Evolutionary conservation across 805 yeast genomes (phyloP).

Genomic region (Lachancea sp.): DNA sequence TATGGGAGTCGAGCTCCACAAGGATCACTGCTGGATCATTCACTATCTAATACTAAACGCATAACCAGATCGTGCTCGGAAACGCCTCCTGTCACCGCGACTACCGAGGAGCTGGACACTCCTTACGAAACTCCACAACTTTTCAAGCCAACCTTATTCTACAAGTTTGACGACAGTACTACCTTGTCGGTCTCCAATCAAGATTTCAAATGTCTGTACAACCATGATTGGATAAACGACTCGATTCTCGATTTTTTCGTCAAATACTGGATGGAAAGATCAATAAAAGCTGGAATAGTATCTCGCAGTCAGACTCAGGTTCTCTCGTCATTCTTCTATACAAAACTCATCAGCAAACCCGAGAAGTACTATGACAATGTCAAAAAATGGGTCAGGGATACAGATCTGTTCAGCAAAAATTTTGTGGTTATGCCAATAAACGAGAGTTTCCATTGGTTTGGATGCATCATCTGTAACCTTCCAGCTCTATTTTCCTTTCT

Average conservation of each 20-base stretch:
- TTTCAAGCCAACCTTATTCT: slow-evolving; percentile 40
- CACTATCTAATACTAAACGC: slow-evolving; percentile 1
- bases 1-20: not conserved
- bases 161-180: slow-evolving; percentile 48
- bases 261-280: slow-evolving; percentile 45
- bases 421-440: slow-evolving; percentile 76
- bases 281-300: slow-evolving; percentile 27
- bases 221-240: slow-evolving; percentile 86
- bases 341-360: slow-evolving; percentile 45
- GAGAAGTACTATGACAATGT: slow-evolving; percentile 52
- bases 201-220: slow-evolving; percentile 75
- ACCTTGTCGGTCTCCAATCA: slow-evolving; percentile 51
- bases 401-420: slow-evolving; percentile 53
- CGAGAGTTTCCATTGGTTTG: slow-evolving; percentile 81
- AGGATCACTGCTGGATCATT: slow-evolving; percentile 2
- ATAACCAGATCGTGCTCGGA: slow-evolving; percentile 1
- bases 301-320: slow-evolving; percentile 40
- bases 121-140: slow-evolving; percentile 20
- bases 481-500: slow-evolving; percentile 24
- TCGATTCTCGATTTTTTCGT: slow-evolving; percentile 79
- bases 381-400: slow-evolving; percentile 69
- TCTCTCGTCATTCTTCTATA: slow-evolving; percentile 79
- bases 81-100: not conserved
- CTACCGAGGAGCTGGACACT: not conserved
- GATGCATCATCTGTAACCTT: slow-evolving; percentile 60